A percentile compares a stretch with the other conserved stretches of the same genome.
These are phyloP conservation scores for Cladosporium sp. DNA, from an alignment of 2,329 filamentous ascomycete genomes.

Conservation along the genomic window DNA sequence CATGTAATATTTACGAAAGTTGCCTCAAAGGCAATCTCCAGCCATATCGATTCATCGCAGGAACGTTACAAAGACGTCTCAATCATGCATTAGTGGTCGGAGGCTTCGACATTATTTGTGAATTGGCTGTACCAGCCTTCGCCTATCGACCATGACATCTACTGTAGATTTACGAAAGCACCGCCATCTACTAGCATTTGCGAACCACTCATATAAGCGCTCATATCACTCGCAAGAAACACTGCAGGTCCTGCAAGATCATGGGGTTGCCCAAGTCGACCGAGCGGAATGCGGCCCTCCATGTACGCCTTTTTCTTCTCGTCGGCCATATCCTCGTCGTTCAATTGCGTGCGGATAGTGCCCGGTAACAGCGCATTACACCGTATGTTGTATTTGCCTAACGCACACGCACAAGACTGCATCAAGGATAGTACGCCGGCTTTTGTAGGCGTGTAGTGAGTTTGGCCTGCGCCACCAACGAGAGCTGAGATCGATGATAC, in stretches of 20 bases:
- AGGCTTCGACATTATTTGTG: neutral
- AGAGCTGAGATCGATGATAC: slow-evolving; percentile 70
- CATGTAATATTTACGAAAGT: neutral
- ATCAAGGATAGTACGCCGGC: slow-evolving; percentile 76
- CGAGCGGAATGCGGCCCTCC: slow-evolving; percentile 76
- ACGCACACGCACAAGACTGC: slow-evolving; percentile 75
- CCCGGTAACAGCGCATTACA: slow-evolving; percentile 83
- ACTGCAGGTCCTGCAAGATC: slow-evolving; percentile 82
- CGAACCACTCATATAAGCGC: slow-evolving; percentile 75
- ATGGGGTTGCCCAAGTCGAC: slow-evolving; percentile 64
- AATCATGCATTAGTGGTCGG: neutral
- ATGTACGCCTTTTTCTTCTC: slow-evolving; percentile 70
- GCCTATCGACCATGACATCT: slow-evolving; percentile 14
- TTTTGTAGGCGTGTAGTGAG: slow-evolving; percentile 86
- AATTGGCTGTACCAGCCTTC: neutral
- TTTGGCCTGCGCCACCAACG: slow-evolving; percentile 73
- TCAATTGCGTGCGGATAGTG: slow-evolving; percentile 78
- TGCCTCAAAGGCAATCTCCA: too few species aligned
- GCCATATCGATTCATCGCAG: neutral
- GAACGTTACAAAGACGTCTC: neutral
- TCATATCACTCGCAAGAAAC: slow-evolving; percentile 77
- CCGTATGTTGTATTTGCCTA: slow-evolving; percentile 70
- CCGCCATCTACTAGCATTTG: slow-evolving; percentile 85
- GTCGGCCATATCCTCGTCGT: slow-evolving; percentile 75
- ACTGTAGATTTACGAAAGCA: slow-evolving; percentile 84